Evolutionary conservation across 345 rosid species (phyloP).

Genomic region (Eucalyptus dawsonii): DNA sequence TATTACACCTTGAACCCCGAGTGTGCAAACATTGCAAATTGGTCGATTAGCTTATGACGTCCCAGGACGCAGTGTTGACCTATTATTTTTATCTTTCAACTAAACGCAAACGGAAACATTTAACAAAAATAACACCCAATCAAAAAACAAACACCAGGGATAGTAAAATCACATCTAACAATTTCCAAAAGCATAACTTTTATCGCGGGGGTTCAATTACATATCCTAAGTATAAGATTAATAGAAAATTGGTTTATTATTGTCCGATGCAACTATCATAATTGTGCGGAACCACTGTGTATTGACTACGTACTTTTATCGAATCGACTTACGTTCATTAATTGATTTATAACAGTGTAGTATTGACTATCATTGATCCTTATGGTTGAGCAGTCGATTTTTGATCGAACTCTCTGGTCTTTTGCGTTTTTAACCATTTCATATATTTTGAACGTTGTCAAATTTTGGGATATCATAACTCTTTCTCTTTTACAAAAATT

Average conservation of each 20-base stretch:
- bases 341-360: fast-evolving
- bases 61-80: fast-evolving
- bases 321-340: fast-evolving
- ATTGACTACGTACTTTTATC: fast-evolving
- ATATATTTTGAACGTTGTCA: fast-evolving
- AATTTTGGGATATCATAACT: too few relatives aligned
- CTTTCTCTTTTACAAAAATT: fast-evolving
- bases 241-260: too few relatives aligned
- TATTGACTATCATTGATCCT: too few relatives aligned
- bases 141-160: too few relatives aligned
- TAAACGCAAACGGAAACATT: too few relatives aligned
- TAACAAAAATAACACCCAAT: too few relatives aligned
- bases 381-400: fast-evolving
- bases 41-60: fast-evolving
- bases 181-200: too few relatives aligned
- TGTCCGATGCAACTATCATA: fast-evolving
- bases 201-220: too few relatives aligned
- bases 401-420: fast-evolving
- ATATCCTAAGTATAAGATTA: fast-evolving
- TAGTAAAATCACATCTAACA: too few relatives aligned
- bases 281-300: fast-evolving
- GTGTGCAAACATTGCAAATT: fast-evolving
- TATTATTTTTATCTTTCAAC: too few relatives aligned
- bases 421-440: too few relatives aligned
- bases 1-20: fast-evolving